Conservation (phyloP, 495 filamentous ascomycete species). For the Platismatia glauca region DNA sequence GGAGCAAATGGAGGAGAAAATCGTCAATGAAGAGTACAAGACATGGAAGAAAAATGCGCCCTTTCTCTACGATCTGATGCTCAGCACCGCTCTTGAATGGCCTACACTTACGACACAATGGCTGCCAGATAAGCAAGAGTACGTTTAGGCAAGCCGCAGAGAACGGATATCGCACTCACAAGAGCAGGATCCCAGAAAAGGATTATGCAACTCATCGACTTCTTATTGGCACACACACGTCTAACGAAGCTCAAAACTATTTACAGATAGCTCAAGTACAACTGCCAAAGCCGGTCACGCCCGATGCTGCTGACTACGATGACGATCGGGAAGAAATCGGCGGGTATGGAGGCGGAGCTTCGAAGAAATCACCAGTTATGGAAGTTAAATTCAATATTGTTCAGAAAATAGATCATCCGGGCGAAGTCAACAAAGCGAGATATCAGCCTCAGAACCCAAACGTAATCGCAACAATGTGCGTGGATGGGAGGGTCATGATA, state of each 20-base stretch:
- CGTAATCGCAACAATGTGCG: conserved; percentile 88
- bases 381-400: conserved; percentile 75
- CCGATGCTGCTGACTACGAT: conserved; percentile 76
- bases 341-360: conserved; percentile 59
- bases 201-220: conserved; percentile 82
- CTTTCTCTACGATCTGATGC: conserved; percentile 94
- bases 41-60: conserved; percentile 99
- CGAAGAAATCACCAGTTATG: conserved; percentile 57
- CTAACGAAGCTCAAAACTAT: conserved; percentile 78
- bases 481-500: conserved; percentile 78
- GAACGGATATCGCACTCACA: conserved; percentile 16
- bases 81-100: conserved; percentile 94
- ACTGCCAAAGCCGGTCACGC: conserved; percentile 67
- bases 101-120: conserved; percentile 96
- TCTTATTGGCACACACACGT: conserved; percentile 91
- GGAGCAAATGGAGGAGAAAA: conserved; percentile 67
- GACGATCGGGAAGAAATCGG: conserved; percentile 88
- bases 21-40: conserved; percentile 99
- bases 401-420: conserved; percentile 93
- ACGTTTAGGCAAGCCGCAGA: conserved; percentile 21
- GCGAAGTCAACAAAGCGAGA: conserved; percentile 96
- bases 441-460: conserved; percentile 98
- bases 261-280: conserved; percentile 90
- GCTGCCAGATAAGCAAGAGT: conserved; percentile 93
- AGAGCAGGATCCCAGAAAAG: conserved; percentile 61